These are phyloP conservation scores for Stentor coeruleus DNA, from an alignment of 73 alveolate genomes.

Conservation along the genomic window DNA sequence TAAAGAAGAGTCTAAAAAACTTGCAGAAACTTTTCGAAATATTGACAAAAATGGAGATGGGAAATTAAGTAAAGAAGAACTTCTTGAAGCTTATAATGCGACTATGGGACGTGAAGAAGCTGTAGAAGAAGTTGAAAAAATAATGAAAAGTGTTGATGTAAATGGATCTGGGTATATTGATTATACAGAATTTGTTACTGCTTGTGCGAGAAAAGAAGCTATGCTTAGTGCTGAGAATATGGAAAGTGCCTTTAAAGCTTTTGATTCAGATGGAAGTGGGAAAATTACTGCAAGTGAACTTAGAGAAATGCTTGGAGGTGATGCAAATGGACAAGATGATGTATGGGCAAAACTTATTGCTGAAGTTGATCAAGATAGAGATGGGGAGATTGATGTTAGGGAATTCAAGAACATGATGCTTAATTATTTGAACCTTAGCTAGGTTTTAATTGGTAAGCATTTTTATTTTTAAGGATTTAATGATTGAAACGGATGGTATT, in stretches of 20 bases:
- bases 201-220: constrained; percentile 28
- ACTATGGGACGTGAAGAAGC: constrained; percentile 2
- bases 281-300: constrained; percentile 36
- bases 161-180: constrained; percentile 43
- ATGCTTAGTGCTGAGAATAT: constrained; percentile 32
- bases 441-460: no score
- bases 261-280: constrained; percentile 42
- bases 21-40: constrained; percentile 23
- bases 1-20: constrained; percentile 31
- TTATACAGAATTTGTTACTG: constrained; percentile 45
- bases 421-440: no score
- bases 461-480: no score
- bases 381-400: no score
- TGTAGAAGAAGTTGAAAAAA: not conserved
- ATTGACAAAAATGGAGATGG: constrained; percentile 37
- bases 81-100: constrained; percentile 16
- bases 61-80: constrained; percentile 26
- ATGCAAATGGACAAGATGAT: no score
- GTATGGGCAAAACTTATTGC: no score
- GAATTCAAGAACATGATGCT: no score
- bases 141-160: constrained; percentile 30
- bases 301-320: constrained; percentile 28
- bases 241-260: constrained; percentile 40
- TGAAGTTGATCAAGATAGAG: no score
- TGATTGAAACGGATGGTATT: no score